These are phyloP conservation scores for Omphalotus guepiniiformis DNA, from an alignment of 768 basidiomycete species.

Conservation along the genomic window DNA sequence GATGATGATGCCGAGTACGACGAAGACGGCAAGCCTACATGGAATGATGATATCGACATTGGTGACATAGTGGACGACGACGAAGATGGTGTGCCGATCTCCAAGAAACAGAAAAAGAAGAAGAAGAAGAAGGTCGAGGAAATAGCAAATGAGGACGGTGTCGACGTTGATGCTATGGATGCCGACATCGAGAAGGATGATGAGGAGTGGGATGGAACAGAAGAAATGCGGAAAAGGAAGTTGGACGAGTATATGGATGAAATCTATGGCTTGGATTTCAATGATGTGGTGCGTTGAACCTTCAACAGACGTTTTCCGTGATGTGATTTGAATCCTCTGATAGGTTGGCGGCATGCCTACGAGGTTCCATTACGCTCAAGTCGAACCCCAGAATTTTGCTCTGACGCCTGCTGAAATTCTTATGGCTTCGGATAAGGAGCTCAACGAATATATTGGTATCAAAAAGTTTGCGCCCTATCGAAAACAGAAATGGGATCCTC, in stretches of 20 bases:
- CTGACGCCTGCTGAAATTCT: constrained; percentile 85
- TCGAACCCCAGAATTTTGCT: constrained; percentile 56
- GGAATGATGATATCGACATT: constrained; percentile 90
- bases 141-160: constrained; percentile 43
- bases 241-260: constrained; percentile 90
- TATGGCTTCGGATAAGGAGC: constrained; percentile 85
- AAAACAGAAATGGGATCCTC: constrained; percentile 60
- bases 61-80: constrained; percentile 52
- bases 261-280: constrained; percentile 88
- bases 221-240: constrained; percentile 82
- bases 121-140: constrained; percentile 41
- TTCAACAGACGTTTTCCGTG: not conserved
- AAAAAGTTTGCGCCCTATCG: constrained; percentile 93
- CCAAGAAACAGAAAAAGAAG: constrained; percentile 58
- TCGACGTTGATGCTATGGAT: constrained; percentile 55
- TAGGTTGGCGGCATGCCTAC: constrained; percentile 90
- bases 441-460: constrained; percentile 87
- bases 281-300: constrained; percentile 72
- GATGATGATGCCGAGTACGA: constrained; percentile 42
- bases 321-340: not conserved
- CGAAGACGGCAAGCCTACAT: constrained; percentile 68
- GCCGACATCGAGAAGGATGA: constrained; percentile 43
- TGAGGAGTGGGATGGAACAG: constrained; percentile 83
- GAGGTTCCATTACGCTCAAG: constrained; percentile 86
- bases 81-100: constrained; percentile 27